Evolutionary conservation across 495 filamentous ascomycete genomes (phyloP), one percentile per base, ranked within the genome.

Genomic region (Trypethelium eluteriae): DNA sequence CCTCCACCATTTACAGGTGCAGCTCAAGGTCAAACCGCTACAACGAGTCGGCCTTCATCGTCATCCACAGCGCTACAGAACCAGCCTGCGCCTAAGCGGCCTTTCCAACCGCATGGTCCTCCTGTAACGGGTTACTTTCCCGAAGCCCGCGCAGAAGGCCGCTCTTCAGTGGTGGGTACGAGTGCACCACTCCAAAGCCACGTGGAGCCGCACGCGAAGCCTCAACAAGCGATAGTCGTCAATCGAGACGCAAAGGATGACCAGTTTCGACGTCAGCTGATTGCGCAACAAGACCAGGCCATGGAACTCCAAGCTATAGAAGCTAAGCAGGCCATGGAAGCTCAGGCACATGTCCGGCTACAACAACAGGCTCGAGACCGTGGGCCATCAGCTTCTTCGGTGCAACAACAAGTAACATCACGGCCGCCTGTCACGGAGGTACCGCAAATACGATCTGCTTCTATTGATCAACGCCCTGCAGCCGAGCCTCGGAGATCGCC

Each of bases 21-120:
- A 14, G 65, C 49, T 38, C 68, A 70, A 44, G 66, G 66, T 14
- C 71, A 76, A 61, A 68, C 73, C 3, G 69, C 68, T 41, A 32
- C 69, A 34, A 36, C 25, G 7, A 36, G 49, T 53, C 18, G 11
- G 5, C 49, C 32, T 18, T 9, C 53, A 36, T 35, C 25, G 18
- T 59, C 53, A 34, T 10, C 53, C 36, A 6, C 53, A 7, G 36
- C 53, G 7, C 11, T 35, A 35, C 53, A 11, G 5, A 59, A 34
- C 65, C 70, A 25, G 68, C 70, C 9, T 25, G 25, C 25, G 25
- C 66, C 70, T 12, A 66, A 73, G 32, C 69, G 70, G 16, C 56
- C 67, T 18, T 62, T 70, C 9, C 67, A 62, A 68, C 73, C 25
- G 25, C 62, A 41, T 5, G 38, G 38, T 63, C 7, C 18, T 9